These are phyloP conservation scores for Paxillus rubicundulus DNA, from an alignment of 768 basidiomycete genomes.

Conservation along the genomic window DNA sequence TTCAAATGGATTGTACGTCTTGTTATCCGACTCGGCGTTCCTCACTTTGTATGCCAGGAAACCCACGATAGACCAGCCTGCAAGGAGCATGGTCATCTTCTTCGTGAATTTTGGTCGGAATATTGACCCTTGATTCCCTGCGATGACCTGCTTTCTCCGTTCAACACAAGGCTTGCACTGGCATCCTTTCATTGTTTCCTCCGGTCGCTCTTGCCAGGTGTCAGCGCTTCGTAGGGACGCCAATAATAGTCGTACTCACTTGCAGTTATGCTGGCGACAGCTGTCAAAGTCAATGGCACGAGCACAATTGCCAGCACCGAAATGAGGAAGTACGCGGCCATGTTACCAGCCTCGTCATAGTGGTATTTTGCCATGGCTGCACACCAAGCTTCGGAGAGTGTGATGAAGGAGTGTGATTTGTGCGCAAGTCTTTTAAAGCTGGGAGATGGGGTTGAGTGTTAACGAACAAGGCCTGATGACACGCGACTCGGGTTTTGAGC, in stretches of 20 bases:
- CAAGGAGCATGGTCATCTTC: slow-evolving; percentile 52
- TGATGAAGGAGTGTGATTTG: no score
- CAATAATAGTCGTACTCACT: slow-evolving; percentile 37
- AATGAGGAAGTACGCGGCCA: slow-evolving; percentile 89
- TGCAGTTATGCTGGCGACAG: slow-evolving; percentile 37
- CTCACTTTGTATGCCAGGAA: slow-evolving; percentile 67
- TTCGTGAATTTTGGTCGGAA: slow-evolving; percentile 48
- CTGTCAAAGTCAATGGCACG: slow-evolving; percentile 67
- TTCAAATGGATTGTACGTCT: slow-evolving; percentile 90
- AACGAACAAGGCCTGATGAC: no score
- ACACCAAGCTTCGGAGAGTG: slow-evolving; percentile 1
- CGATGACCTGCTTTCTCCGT: slow-evolving; percentile 46
- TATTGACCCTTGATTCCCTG: slow-evolving; percentile 43
- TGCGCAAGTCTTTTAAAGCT: neutral
- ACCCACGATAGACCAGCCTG: slow-evolving; percentile 74
- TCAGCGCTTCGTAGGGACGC: neutral
- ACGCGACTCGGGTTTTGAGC: slow-evolving; percentile 4
- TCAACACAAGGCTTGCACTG: slow-evolving; percentile 60
- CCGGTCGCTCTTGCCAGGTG: slow-evolving; percentile 28
- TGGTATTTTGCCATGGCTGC: slow-evolving; percentile 71
- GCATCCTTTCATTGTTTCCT: slow-evolving; percentile 45
- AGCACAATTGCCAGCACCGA: slow-evolving; percentile 85
- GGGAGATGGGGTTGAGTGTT: no score
- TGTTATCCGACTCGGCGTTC: slow-evolving; percentile 52
- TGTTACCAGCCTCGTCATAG: slow-evolving; percentile 82